Base-by-base conservation (phyloP, 768 basidiomycete species). In the Phanerodontia chrysosporium region DNA sequence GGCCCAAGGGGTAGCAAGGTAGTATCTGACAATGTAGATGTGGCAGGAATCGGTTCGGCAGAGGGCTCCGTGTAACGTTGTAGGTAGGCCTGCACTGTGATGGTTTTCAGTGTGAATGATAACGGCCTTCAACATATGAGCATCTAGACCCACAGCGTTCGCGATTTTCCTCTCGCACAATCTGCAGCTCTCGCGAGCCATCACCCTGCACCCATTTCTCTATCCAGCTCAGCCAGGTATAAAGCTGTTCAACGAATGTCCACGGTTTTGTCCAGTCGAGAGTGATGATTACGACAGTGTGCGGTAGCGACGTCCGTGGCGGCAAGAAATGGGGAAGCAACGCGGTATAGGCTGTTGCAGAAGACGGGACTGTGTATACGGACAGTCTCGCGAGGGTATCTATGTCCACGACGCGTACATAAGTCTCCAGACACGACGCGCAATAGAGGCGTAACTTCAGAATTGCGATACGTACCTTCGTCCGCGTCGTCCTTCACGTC, bases 231-330 rank as follows among this genome's bases (percentile, higher is more conserved):
- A 98, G 74, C 96, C 96, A 98, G 48, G 75, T 81, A 61, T 90
- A 77, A 10, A 99, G 74, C 66, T 98, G 89, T 14, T 89, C 83
- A 1, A 97, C 75, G 70, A 98, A 98, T 1, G 86, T 83, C 85
- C 92, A 95, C 0, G 96, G 96, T 63, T 83, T 83, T 64, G 94
- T 96, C 96, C 97, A 99, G 71, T 99, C 96, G 10, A 99, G 76
- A 0, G 87, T 84, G 65, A 98, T 89, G 67, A 97, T 75, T 46
- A 94, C 84, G 29, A 92, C 76, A 0, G 89, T 88, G 62, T 92
- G 86, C 2, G 82, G 80, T 13, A 92, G 72, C 6, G 83, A 76
- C 28, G 80, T 75, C 58, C 83, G 78, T 1, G 92, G 87, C 1
- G 91, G 90, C 25, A 95, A 72, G 63, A 93, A 91, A 59, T 87